Conservation (phyloP, 2,329 filamentous ascomycete species). For the Colletotrichum siamense region DNA sequence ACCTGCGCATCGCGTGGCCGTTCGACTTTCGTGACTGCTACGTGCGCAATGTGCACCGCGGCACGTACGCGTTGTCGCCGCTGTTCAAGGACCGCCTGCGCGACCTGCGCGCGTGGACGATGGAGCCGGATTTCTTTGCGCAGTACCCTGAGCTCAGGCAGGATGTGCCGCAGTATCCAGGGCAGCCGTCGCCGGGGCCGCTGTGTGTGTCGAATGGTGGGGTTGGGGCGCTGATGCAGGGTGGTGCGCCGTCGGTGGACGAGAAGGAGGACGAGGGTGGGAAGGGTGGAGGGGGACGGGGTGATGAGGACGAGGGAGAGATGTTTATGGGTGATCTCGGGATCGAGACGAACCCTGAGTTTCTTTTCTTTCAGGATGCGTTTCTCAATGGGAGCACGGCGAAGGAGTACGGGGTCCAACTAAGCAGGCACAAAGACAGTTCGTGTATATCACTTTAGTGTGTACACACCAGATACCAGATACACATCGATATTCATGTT, state of each 20-base stretch:
- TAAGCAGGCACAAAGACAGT: neutral
- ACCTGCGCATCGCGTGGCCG: constrained; percentile 28
- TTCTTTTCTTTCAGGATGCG: neutral
- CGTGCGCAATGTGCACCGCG: constrained; percentile 24
- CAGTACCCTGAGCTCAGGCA: constrained; percentile 29
- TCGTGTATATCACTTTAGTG: neutral
- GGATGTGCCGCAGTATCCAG: constrained; percentile 32
- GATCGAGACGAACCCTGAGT: neutral
- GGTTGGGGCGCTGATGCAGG: neutral
- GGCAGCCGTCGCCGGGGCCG: neutral
- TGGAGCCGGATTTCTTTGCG: constrained; percentile 30
- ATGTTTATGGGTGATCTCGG: neutral
- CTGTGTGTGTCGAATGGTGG: fast-evolving
- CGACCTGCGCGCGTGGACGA: constrained; percentile 32
- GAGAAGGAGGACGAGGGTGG: too few relatives aligned
- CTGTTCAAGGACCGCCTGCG: constrained; percentile 26
- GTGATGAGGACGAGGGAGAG: neutral
- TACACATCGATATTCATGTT: neutral
- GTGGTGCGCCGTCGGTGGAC: fast-evolving
- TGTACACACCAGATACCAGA: neutral
- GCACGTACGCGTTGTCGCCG: constrained; percentile 27
- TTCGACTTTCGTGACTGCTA: constrained; percentile 31
- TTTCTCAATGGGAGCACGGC: neutral
- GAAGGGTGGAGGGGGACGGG: fast-evolving
- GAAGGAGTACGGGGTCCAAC: neutral